Evolutionary conservation across 352 stramenopile genomes (phyloP).

Genomic region (Pythium graminicola): DNA sequence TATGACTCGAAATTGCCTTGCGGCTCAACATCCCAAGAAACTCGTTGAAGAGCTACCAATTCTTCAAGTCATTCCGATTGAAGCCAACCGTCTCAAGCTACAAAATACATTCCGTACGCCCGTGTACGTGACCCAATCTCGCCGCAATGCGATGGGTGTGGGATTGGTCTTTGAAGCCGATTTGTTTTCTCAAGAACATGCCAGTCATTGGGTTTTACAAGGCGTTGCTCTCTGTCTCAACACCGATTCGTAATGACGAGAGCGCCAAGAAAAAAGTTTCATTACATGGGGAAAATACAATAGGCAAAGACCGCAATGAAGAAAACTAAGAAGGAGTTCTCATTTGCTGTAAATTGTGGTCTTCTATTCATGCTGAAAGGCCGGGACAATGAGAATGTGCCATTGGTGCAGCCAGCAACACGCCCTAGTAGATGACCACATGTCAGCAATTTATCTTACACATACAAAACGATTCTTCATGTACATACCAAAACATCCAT

Average conservation of each 20-base stretch:
- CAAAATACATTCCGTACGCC: slow-evolving; percentile 94
- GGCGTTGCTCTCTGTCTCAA: slow-evolving; percentile 92
- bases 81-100: slow-evolving; percentile 92
- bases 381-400: slow-evolving; percentile 83
- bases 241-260: slow-evolving; percentile 68
- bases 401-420: slow-evolving; percentile 88
- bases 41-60: slow-evolving; percentile 94
- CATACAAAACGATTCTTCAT: not conserved
- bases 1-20: slow-evolving; percentile 58
- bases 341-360: no score
- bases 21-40: slow-evolving; percentile 89
- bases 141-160: slow-evolving; percentile 94
- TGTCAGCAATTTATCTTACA: not conserved
- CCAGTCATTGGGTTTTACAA: slow-evolving; percentile 93
- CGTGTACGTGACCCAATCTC: slow-evolving; percentile 93
- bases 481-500: slow-evolving; percentile 82
- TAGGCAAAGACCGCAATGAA: no score
- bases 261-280: not conserved
- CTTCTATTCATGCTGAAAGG: slow-evolving; percentile 65
- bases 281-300: no score
- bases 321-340: no score
- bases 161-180: slow-evolving; percentile 94
- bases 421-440: slow-evolving; percentile 33
- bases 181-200: slow-evolving; percentile 87
- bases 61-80: slow-evolving; percentile 93